phyloP scores from a whole-genome alignment of 768 basidiomycete genomes.

The Zangia roseola region DNA sequence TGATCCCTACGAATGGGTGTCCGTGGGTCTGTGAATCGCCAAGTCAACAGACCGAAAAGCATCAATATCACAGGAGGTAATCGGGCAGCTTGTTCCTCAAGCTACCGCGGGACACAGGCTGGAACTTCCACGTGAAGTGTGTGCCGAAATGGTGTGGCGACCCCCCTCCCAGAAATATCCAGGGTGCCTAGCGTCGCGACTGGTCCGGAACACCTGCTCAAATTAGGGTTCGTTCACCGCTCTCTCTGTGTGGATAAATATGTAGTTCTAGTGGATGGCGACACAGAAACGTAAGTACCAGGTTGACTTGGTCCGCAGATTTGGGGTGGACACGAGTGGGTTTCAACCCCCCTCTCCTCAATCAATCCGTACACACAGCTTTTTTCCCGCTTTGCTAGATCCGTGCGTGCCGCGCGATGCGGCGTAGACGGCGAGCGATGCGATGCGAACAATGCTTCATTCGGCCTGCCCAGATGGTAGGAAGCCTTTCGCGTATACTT shows the following conservation, averaged over 20 bases:
- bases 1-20: slow-evolving; percentile 17
- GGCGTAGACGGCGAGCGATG: slow-evolving; percentile 1
- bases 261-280: slow-evolving; percentile 14
- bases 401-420: slow-evolving; percentile 9
- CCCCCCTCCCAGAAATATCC: slow-evolving; percentile 9
- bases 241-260: slow-evolving; percentile 2
- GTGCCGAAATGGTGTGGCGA: slow-evolving; percentile 18
- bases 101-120: slow-evolving; percentile 14
- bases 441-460: slow-evolving; percentile 9
- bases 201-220: slow-evolving; percentile 8
- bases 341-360: too few species aligned
- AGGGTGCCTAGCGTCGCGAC: slow-evolving; percentile 3
- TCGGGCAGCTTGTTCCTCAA: slow-evolving; percentile 11
- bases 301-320: slow-evolving; percentile 13
- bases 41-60: slow-evolving; percentile 22
- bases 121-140: slow-evolving; percentile 17
- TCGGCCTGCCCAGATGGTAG: slow-evolving; percentile 12
- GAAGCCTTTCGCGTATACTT: background rate
- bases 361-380: slow-evolving; percentile 1
- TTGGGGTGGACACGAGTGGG: slow-evolving; percentile 19
- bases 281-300: slow-evolving; percentile 22
- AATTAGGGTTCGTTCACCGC: slow-evolving; percentile 13
- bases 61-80: slow-evolving; percentile 19
- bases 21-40: slow-evolving; percentile 25
- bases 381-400: slow-evolving; percentile 14